A percentile compares a stretch with the other conserved stretches of the same genome.
Evolutionary conservation across 202 grass and related monocot species (phyloP).

Genomic region (Setaria italica): DNA sequence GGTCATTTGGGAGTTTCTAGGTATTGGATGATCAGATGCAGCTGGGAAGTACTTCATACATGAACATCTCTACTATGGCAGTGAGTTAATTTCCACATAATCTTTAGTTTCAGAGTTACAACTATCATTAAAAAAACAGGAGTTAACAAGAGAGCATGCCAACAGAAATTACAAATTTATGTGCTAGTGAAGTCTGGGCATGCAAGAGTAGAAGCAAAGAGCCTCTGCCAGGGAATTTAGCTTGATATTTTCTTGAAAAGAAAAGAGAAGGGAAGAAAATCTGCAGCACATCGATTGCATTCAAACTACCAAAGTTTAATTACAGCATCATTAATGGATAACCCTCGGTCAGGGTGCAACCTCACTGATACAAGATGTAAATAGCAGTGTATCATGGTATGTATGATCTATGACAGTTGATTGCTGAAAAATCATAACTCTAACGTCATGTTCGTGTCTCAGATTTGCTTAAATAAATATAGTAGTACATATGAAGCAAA

Average conservation of each 20-base stretch:
- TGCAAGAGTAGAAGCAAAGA: background rate
- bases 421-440: conserved; percentile 6
- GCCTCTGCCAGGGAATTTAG: background rate
- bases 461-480: conserved; percentile 24
- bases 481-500: conserved; percentile 33
- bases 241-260: background rate
- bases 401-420: background rate
- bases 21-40: background rate
- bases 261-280: background rate
- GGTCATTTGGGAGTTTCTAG: background rate
- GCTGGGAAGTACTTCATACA: background rate
- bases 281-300: background rate
- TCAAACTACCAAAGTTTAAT: background rate
- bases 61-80: background rate
- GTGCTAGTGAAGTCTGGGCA: background rate
- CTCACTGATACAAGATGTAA: background rate
- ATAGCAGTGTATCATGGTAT: background rate
- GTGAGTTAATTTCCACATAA: background rate
- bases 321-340: background rate
- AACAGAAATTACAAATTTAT: background rate
- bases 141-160: background rate
- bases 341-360: background rate
- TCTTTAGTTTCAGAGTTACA: background rate
- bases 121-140: background rate
- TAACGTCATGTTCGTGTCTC: conserved; percentile 1